Base-by-base conservation (phyloP, 2,329 filamentous ascomycete genomes). In the Colletotrichum phormii region DNA sequence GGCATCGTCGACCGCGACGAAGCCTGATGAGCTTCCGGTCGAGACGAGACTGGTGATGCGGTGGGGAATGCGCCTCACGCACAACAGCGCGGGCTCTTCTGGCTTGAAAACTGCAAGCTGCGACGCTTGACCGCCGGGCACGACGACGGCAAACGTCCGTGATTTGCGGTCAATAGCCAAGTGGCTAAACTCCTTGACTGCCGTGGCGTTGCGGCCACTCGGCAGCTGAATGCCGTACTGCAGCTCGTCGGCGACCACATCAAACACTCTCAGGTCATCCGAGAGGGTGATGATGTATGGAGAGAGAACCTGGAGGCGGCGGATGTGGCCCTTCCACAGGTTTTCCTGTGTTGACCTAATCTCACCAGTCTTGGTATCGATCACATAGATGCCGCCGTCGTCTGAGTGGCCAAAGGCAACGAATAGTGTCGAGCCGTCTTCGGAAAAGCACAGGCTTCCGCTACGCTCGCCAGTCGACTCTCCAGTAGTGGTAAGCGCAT, bases 361-460 rank as follows among this genome's bases (percentile, higher is more conserved):
- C 9, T 84, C 84, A 13, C 94, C 94, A 11, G 89, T 90, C 26
- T 89, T 86, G 1, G 93, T 87, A 80, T 98, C 93, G 75, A 98
- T 89, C 65, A 98, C 87, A 77, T 97, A 91, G 12, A 97, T 86
- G 18, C 91, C 85, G 5, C 91, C 91, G 5, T 89, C 84, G 61
- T 89, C 86, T 11, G 84, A 80, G 35, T 84, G 83, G 37, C 87
- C 88, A 75, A 87, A 89, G 5, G 90, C 91, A 60, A 91, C 91
- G 63, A 94, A 95, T n/a, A 97, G 84, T 2, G 94, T 90, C 13
- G 95, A 97, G 1, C 94, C 94, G 80, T 98, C 95, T 75, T 94
- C 90, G 0, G 95, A 97, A 80, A 94, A 98, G 29, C 91, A 87
- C 53, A 98, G 81, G 57, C 89, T 90, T 15, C 93, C 94, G 71